phyloP scores from a whole-genome alignment of 768 basidiomycete species.

The Multifurca ochricompacta region DNA sequence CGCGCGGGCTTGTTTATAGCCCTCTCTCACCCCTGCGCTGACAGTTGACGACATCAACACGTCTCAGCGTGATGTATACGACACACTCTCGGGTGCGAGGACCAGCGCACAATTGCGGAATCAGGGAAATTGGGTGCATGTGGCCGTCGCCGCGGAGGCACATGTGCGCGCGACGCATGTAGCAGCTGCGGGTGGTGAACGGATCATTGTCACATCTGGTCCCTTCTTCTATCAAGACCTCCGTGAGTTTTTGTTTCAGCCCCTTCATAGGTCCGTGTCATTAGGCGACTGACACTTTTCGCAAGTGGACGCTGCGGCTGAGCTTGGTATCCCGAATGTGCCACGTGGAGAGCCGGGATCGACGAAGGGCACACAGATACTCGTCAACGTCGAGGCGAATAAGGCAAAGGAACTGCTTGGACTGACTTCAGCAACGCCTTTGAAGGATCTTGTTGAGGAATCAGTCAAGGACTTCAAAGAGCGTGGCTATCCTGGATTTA shows the following conservation, averaged over 20 bases:
- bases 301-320: conserved; percentile 5
- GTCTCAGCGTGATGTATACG: conserved; percentile 10
- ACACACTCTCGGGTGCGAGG: conserved; percentile 2
- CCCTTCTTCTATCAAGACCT: conserved; percentile 7
- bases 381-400: not conserved
- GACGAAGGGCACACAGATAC: not conserved
- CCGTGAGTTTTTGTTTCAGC: not conserved
- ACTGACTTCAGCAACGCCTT: not conserved
- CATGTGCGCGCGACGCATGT: conserved; percentile 3
- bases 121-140: conserved; percentile 6
- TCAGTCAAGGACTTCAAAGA: conserved; percentile 6
- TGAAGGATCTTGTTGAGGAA: conserved; percentile 7
- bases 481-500: conserved; percentile 11
- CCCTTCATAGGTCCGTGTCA: too few species aligned
- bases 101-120: not conserved
- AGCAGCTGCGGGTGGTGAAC: conserved; percentile 7
- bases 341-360: conserved; percentile 9
- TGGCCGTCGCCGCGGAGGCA: conserved; percentile 1
- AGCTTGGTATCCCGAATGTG: conserved; percentile 4
- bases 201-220: conserved; percentile 6
- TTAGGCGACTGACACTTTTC: not conserved
- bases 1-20: conserved; percentile 12
- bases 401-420: conserved; percentile 7
- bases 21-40: conserved; percentile 24
- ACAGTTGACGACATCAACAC: conserved; percentile 13